Evolutionary conservation across 148 eudicot genomes (phyloP), one percentile per base, ranked within the genome.

Genomic region (Oxyria digyna): DNA sequence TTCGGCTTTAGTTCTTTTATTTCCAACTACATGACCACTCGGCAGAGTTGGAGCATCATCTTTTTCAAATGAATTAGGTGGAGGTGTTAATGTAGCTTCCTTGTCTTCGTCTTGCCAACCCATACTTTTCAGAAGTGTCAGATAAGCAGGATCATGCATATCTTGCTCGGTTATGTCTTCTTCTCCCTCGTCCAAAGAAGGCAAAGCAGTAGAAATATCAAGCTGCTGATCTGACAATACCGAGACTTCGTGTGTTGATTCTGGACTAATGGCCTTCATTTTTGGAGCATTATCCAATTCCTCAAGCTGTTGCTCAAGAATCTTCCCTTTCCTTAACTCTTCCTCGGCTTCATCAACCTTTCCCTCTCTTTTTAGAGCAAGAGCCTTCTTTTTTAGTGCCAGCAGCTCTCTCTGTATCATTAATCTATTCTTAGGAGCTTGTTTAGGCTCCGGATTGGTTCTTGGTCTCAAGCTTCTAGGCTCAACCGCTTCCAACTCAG

Each of bases 61-160:
- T 29, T n/a, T 57, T 57, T 27, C 64, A 27, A 29, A 11, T 1
- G 35, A 18, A 21, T 77, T 73, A 31, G 81, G 20, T 7, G 76
- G 70, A 77, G 75, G 52, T 55, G 35, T 32, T 42, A n/a, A n/a
- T n/a, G 54, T 50, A 50, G 69, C 69, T 32, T 37, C 74, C 71
- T 77, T 73, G 32, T 82, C 85, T 26, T 83, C 91, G 13, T 90
- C 97, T 67, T 88, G 86, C 98, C 98, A 94, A 18, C 98, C 98
- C 79, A 94, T 78, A 75, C 81, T 86, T 69, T 71, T 77, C 38
- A 94, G 80, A 68, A 88, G 81, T 20, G 89, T 70, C 79, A 88
- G 85, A 85, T 87, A 94, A 14, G 91, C 33, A 40, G 97, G 97
- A 79, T 90, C 96, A 74, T 80, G 72, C 82, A 88, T 41, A 80